These are phyloP conservation scores for Thalassiosira profunda DNA, from an alignment of 108 stramenopile species.

Conservation along the genomic window DNA sequence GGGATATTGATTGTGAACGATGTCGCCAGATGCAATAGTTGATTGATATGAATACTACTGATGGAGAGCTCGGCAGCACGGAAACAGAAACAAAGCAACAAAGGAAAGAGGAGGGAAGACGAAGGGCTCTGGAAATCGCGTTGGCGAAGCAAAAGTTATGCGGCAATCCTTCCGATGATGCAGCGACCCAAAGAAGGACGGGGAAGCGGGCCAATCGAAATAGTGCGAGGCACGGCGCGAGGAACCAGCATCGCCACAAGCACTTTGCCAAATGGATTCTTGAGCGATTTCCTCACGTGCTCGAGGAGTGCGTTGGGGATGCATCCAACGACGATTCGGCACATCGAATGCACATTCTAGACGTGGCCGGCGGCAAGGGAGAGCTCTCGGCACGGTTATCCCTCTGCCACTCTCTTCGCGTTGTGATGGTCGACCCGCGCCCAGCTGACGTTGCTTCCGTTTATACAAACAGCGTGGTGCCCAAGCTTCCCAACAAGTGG, in stretches of 20 bases:
- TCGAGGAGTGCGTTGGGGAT: conserved; percentile 40
- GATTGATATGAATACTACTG: too few species aligned
- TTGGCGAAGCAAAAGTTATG: conserved; percentile 14
- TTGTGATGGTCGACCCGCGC: conserved; percentile 86
- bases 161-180: not conserved
- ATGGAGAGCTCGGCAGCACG: too few species aligned
- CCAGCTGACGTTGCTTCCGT: conserved; percentile 64
- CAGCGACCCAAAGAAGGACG: not conserved
- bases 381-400: conserved; percentile 82
- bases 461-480: conserved; percentile 66
- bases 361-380: conserved; percentile 87
- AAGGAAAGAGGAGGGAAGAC: conserved; percentile 34
- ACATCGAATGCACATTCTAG: conserved; percentile 52
- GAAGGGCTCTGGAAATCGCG: conserved; percentile 24
- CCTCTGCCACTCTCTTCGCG: conserved; percentile 73
- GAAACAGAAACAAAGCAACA: conserved; percentile 13
- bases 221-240: conserved; percentile 71
- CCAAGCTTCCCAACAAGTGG: conserved; percentile 89
- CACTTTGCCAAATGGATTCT: conserved; percentile 79
- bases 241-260: conserved; percentile 86
- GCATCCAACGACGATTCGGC: too few species aligned
- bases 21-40: too few species aligned
- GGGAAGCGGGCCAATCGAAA: conserved; percentile 31
- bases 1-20: not conserved
- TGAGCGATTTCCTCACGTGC: conserved; percentile 56